These are phyloP conservation scores for Eucalyptus decipiens DNA, from an alignment of 345 rosid genomes.

Conservation along the genomic window DNA sequence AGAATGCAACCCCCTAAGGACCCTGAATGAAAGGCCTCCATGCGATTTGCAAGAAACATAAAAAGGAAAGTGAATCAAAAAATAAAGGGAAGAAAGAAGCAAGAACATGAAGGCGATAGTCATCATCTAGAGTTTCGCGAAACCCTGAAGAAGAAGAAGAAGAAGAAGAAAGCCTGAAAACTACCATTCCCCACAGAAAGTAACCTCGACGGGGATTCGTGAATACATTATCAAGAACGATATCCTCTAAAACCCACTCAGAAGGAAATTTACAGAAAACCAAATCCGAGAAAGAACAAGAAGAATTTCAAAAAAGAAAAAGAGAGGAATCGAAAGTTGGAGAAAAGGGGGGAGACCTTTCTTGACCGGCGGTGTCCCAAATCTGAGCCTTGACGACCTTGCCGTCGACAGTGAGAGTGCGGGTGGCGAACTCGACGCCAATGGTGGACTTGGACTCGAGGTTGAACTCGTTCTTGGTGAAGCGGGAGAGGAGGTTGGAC, in stretches of 20 bases:
- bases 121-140: not conserved
- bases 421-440: conserved; percentile 72
- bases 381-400: conserved; percentile 66
- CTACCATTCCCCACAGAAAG: not conserved
- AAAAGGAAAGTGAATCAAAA: not conserved
- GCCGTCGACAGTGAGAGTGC: conserved; percentile 40
- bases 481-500: conserved; percentile 54
- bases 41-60: not conserved
- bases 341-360: conserved; percentile 5
- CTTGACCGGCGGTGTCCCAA: conserved; percentile 82
- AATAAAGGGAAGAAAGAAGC: not conserved
- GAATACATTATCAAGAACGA: not conserved
- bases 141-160: not conserved
- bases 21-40: not conserved
- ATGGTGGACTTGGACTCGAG: conserved; percentile 71
- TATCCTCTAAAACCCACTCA: not conserved
- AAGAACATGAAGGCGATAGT: not conserved
- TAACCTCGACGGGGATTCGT: not conserved
- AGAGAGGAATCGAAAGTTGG: not conserved
- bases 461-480: conserved; percentile 61
- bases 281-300: not conserved
- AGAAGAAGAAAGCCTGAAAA: not conserved
- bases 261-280: not conserved
- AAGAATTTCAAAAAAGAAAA: not conserved
- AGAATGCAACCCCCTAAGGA: not conserved